phyloP scores from a whole-genome alignment of 768 basidiomycete species.

The Tylopilus sp. region DNA sequence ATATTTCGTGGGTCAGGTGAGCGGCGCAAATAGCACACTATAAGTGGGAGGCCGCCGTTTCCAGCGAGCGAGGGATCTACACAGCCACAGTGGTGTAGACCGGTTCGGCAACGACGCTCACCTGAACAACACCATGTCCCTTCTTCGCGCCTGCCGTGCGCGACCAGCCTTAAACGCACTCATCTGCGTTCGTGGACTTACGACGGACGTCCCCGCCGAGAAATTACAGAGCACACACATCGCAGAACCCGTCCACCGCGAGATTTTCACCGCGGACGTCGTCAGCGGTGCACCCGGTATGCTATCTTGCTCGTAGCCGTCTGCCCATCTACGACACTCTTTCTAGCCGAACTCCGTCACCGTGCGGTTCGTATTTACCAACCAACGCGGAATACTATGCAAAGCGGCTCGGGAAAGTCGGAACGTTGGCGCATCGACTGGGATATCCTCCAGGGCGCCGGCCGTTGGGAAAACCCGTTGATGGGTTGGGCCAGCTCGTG shows the following conservation, averaged over 20 bases:
- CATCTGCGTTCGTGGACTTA: constrained; percentile 16
- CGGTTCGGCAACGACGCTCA: constrained; percentile 1
- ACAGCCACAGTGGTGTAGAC: constrained; percentile 23
- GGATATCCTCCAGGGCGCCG: constrained; percentile 84
- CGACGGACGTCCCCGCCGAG: constrained; percentile 16
- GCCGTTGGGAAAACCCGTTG: constrained; percentile 96
- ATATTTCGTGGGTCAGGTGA: too few relatives aligned
- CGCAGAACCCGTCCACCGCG: constrained; percentile 45
- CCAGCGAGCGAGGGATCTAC: not conserved
- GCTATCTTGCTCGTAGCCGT: constrained; percentile 20
- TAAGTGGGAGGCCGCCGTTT: not conserved
- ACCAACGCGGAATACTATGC: constrained; percentile 92
- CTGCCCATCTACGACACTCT: not conserved
- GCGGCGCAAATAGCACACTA: too few relatives aligned
- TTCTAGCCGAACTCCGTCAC: constrained; percentile 74
- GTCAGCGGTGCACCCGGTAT: constrained; percentile 87
- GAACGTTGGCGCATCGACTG: constrained; percentile 94
- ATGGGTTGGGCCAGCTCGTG: constrained; percentile 98
- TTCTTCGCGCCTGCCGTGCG: constrained; percentile 46
- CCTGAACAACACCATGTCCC: constrained; percentile 45
- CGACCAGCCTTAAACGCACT: constrained; percentile 18
- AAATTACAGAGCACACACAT: constrained; percentile 33
- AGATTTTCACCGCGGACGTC: constrained; percentile 73
- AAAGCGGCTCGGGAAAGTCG: constrained; percentile 83
- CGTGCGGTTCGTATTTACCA: constrained; percentile 90